A percentile compares a stretch with the other conserved stretches of the same genome.
phyloP scores from a whole-genome alignment of 1,139 yeast genomes.

The Nematodospora anomalae region DNA sequence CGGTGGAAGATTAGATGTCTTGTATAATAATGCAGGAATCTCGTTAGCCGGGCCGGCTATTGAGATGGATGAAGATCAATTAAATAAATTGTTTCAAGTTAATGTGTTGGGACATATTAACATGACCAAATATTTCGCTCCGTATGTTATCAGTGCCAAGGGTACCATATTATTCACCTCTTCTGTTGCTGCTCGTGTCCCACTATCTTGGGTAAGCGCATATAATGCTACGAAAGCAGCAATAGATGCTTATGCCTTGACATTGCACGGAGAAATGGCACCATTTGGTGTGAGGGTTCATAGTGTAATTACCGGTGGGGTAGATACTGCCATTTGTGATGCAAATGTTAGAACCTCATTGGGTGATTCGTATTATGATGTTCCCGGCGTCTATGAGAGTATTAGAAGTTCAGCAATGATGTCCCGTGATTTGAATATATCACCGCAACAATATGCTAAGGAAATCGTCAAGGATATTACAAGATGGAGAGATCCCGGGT shows the following conservation, averaged over 20 bases:
- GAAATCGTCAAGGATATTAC: slow-evolving; percentile 27
- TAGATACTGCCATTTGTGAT: slow-evolving; percentile 37
- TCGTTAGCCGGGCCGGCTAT: slow-evolving; percentile 33
- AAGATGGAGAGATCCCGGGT: slow-evolving; percentile 23
- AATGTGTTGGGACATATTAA: slow-evolving; percentile 41
- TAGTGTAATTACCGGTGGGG: slow-evolving; percentile 42
- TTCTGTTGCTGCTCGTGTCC: slow-evolving; percentile 37
- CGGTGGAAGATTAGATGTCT: slow-evolving; percentile 30
- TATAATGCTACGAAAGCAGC: slow-evolving; percentile 58
- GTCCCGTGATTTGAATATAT: slow-evolving; percentile 27
- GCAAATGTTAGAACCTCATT: slow-evolving; percentile 11
- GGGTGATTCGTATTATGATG: slow-evolving; percentile 26
- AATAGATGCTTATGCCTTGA: slow-evolving; percentile 65
- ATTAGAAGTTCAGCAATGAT: slow-evolving; percentile 23
- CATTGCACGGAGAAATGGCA: slow-evolving; percentile 59
- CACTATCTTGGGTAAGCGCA: slow-evolving; percentile 35
- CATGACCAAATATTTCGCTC: slow-evolving; percentile 34
- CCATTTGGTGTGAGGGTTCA: slow-evolving; percentile 41
- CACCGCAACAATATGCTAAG: slow-evolving; percentile 32
- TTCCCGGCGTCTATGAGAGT: slow-evolving; percentile 32
- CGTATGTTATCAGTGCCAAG: slow-evolving; percentile 31
- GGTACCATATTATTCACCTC: slow-evolving; percentile 40
- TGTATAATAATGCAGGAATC: slow-evolving; percentile 39
- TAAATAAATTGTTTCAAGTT: slow-evolving; percentile 28
- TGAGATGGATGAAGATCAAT: slow-evolving; percentile 28